These are phyloP conservation scores for Apiosordaria backusii DNA, from an alignment of 495 filamentous ascomycete species.

Conservation along the genomic window DNA sequence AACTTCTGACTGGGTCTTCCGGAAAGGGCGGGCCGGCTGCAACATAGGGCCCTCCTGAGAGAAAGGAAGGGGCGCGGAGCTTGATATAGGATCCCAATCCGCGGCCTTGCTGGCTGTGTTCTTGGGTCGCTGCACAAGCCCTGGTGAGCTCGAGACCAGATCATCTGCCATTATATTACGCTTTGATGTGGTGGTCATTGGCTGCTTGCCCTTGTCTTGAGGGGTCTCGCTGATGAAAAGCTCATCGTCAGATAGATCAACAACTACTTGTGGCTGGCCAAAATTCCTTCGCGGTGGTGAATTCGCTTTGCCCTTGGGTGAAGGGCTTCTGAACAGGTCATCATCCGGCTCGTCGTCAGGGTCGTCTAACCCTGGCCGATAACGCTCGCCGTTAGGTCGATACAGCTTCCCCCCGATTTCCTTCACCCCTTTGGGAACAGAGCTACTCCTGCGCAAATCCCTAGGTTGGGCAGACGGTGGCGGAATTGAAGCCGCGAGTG, in stretches of 20 bases:
- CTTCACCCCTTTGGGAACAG: neutral
- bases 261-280: neutral
- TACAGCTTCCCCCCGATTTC: neutral
- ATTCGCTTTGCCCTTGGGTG: neutral
- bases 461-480: neutral
- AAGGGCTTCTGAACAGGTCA: neutral
- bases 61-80: conserved; percentile 39
- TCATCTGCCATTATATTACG: neutral
- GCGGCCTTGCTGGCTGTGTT: conserved; percentile 20
- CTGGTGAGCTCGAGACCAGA: conserved; percentile 16
- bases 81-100: conserved; percentile 49
- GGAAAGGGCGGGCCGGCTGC: conserved; percentile 6
- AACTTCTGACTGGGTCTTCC: conserved; percentile 20
- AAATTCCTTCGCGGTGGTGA: neutral
- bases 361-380: neutral
- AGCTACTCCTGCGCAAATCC: neutral
- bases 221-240: neutral
- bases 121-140: neutral
- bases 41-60: conserved; percentile 11
- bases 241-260: neutral
- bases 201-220: neutral
- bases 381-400: too few species aligned
- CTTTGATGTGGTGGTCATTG: neutral
- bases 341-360: neutral
- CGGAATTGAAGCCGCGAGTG: neutral